phyloP scores from a whole-genome alignment of 1,139 yeast genomes.

The Lodderomyces margitis region DNA sequence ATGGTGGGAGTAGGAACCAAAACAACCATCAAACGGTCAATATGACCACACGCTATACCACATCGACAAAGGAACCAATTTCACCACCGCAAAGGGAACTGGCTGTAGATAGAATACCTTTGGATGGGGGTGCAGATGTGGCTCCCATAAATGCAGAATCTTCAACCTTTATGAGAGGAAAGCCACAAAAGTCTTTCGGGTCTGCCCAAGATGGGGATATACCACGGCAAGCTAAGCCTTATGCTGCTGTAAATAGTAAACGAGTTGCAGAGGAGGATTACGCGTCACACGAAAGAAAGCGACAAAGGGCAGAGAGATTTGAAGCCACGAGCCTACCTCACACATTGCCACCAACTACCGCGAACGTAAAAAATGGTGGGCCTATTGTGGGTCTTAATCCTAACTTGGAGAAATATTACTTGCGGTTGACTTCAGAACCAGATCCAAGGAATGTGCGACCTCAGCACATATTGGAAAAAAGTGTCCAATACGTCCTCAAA shows the following conservation, averaged over 20 bases:
- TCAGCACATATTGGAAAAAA: constrained; percentile 52
- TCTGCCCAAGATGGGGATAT: not conserved
- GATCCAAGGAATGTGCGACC: constrained; percentile 86
- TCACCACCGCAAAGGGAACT: too few species aligned
- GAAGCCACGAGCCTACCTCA: constrained; percentile 5
- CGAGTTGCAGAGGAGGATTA: constrained; percentile 16
- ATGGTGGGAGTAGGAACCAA: not conserved
- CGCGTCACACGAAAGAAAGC: constrained; percentile 41
- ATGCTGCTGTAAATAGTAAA: constrained; percentile 4
- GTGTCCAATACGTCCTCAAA: constrained; percentile 53
- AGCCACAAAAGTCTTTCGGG: not conserved
- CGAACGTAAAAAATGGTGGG: constrained; percentile 6
- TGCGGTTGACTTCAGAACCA: constrained; percentile 88
- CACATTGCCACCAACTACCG: constrained; percentile 3
- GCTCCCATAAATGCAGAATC: too few species aligned
- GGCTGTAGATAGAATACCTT: too few species aligned
- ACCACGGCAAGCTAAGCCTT: not conserved
- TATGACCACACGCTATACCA: too few species aligned
- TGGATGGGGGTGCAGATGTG: too few species aligned
- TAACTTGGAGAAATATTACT: constrained; percentile 69
- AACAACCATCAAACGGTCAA: not conserved
- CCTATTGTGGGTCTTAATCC: constrained; percentile 57
- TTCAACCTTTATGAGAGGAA: not conserved
- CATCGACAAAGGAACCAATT: too few species aligned
- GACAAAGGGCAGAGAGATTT: constrained; percentile 53